A percentile compares a stretch with the other conserved stretches of the same genome.
Evolutionary conservation across 176 grass and related monocot genomes (phyloP).

Genomic region (Puya raimondii): DNA sequence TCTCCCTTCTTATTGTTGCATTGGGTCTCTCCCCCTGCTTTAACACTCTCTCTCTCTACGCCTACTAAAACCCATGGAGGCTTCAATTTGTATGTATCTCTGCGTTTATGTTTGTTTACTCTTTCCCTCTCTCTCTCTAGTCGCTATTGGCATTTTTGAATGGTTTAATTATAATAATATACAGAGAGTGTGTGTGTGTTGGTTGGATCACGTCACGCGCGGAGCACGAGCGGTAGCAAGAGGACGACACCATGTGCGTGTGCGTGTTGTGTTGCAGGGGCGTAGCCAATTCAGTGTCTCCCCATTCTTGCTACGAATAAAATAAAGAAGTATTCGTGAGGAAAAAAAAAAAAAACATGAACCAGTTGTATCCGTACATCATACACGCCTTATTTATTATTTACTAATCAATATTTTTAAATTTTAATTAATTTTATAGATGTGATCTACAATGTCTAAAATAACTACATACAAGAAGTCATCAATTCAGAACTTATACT

Average conservation of each 20-base stretch:
- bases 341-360: too few relatives aligned
- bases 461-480: too few relatives aligned
- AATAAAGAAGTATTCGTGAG: background rate
- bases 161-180: background rate
- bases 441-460: too few relatives aligned
- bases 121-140: conserved; percentile 17
- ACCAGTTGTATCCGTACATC: too few relatives aligned
- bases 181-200: background rate
- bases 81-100: too few relatives aligned
- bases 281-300: too few relatives aligned
- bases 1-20: conserved; percentile 50
- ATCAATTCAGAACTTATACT: too few relatives aligned
- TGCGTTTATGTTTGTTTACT: too few relatives aligned
- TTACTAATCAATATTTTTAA: too few relatives aligned
- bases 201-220: background rate
- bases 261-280: background rate
- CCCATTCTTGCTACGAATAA: background rate
- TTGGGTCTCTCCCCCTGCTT: conserved; percentile 20
- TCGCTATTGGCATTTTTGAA: conserved; percentile 6
- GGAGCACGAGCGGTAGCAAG: background rate
- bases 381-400: too few relatives aligned
- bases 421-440: too few relatives aligned
- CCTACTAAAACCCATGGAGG: too few relatives aligned
- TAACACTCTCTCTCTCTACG: conserved; percentile 9
- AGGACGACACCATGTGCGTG: background rate